phyloP scores from a whole-genome alignment of 2,329 filamentous ascomycete species.

The Neofusicoccum parvum region DNA sequence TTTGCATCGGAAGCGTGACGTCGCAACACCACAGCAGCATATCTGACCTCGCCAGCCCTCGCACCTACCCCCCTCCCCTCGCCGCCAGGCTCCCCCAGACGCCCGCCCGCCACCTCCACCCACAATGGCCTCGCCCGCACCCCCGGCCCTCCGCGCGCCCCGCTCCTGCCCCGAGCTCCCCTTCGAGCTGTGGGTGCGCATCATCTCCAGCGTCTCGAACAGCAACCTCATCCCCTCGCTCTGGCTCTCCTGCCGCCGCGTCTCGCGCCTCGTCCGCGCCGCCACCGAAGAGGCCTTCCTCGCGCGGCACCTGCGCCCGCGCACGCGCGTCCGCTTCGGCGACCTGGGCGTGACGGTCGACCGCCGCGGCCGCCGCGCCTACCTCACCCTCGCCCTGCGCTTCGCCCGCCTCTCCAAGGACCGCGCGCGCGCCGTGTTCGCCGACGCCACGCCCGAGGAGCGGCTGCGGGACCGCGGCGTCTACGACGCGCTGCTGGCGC shows the following conservation, averaged over 20 bases:
- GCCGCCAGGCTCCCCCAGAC: background rate
- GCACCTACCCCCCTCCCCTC: background rate
- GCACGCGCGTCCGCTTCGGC: background rate
- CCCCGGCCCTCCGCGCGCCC: background rate
- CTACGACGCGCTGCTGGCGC: background rate
- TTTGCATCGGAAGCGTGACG: background rate
- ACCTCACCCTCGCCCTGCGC: background rate
- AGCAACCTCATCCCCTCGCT: constrained; percentile 1
- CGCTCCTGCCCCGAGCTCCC: constrained; percentile 32
- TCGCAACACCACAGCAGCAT: too few relatives aligned
- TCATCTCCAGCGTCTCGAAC: constrained; percentile 26
- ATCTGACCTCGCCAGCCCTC: too few relatives aligned
- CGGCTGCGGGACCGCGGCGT: background rate
- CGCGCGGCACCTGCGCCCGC: background rate
- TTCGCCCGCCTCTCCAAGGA: constrained; percentile 1
- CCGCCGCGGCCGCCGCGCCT: background rate
- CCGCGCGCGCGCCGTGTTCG: constrained; percentile 1
- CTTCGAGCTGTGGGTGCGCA: constrained; percentile 38
- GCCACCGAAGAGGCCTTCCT: constrained; percentile 13
- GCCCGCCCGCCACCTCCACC: background rate
- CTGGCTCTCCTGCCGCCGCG: constrained; percentile 18
- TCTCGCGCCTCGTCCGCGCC: constrained; percentile 6
- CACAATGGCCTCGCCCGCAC: background rate
- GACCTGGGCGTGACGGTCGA: constrained; percentile 8
- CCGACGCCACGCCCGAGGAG: background rate